A percentile compares a stretch with the other conserved stretches of the same genome.
Conservation (phyloP, 768 basidiomycete genomes). For the Mycena haematopus region DNA sequence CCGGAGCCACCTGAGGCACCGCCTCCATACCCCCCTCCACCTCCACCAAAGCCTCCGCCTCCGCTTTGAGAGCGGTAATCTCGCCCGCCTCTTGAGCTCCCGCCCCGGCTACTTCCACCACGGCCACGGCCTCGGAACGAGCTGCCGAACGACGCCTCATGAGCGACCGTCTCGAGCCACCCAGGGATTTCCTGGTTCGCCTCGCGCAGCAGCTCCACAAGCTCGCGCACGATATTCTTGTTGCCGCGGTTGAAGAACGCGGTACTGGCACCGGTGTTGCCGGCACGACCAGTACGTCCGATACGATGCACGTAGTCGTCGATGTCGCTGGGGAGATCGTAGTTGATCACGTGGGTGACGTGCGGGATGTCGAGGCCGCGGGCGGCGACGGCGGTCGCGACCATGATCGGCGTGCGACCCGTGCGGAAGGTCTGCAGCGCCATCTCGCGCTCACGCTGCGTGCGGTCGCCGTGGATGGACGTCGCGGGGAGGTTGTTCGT, state of each 20-base stretch:
- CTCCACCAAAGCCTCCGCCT: conserved; percentile 28
- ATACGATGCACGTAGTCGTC: conserved; percentile 99
- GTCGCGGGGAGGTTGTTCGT: conserved; percentile 85
- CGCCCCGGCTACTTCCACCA: conserved; percentile 61
- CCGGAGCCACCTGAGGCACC: conserved; percentile 27
- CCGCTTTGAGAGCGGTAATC: conserved; percentile 44
- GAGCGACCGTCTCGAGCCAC: conserved; percentile 89
- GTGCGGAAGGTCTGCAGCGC: conserved; percentile 95
- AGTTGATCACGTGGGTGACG: conserved; percentile 98
- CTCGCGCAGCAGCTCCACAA: conserved; percentile 92
- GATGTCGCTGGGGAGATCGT: conserved; percentile 96
- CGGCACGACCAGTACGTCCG: conserved; percentile 97
- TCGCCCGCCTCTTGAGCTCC: conserved; percentile 38
- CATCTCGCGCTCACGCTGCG: conserved; percentile 96
- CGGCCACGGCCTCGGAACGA: conserved; percentile 58
- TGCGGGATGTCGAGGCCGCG: conserved; percentile 99
- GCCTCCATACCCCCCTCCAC: conserved; percentile 28
- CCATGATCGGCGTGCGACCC: conserved; percentile 94
- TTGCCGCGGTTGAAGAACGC: conserved; percentile 97
- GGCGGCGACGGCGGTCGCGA: conserved; percentile 98
- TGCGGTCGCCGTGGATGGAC: conserved; percentile 97
- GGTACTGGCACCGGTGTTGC: conserved; percentile 94
- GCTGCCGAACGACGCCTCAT: conserved; percentile 79
- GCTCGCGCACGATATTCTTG: conserved; percentile 88
- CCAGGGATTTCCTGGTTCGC: conserved; percentile 93